A percentile compares a stretch with the other conserved stretches of the same genome.
phyloP scores from a whole-genome alignment of 108 stramenopile genomes.

The Licmophora abbreviata region DNA sequence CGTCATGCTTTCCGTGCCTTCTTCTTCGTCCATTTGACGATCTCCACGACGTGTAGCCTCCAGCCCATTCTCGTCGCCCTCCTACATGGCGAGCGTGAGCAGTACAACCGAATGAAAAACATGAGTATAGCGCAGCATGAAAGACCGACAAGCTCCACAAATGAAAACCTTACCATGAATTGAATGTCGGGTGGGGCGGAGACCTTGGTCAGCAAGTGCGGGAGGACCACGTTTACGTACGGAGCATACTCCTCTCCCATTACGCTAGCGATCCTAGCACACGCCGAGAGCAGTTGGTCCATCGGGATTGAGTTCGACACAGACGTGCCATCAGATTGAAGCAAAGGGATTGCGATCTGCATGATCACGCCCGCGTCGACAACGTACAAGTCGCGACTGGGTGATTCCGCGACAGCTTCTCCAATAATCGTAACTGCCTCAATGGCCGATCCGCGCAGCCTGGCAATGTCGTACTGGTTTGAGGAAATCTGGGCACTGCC shows the following conservation, averaged over 20 bases:
- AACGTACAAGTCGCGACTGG: constrained; percentile 24
- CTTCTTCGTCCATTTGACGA: constrained; percentile 18
- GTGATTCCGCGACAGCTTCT: constrained; percentile 46
- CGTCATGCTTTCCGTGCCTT: constrained; percentile 54
- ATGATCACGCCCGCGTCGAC: constrained; percentile 50
- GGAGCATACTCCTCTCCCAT: constrained; percentile 54
- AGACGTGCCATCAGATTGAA: constrained; percentile 19
- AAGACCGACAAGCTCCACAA: not conserved
- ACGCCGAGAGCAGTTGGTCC: constrained; percentile 62
- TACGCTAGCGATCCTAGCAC: constrained; percentile 75
- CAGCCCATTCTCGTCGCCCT: constrained; percentile 28
- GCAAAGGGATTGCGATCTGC: constrained; percentile 36
- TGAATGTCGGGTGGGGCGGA: constrained; percentile 45
- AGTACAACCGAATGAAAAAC: not conserved
- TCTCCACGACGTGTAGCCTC: constrained; percentile 7
- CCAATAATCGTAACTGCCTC: constrained; percentile 73
- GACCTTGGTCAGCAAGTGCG: constrained; percentile 47
- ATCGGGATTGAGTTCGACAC: constrained; percentile 18
- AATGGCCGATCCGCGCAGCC: constrained; percentile 52
- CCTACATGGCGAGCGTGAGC: constrained; percentile 3
- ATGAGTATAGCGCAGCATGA: not conserved
- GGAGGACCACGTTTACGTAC: constrained; percentile 51
- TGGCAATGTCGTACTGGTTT: constrained; percentile 25
- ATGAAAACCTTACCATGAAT: constrained; percentile 23
- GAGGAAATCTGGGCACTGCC: constrained; percentile 13